Base-by-base conservation (phyloP, 805 yeast species). In the Metschnikowia gelsemii region DNA sequence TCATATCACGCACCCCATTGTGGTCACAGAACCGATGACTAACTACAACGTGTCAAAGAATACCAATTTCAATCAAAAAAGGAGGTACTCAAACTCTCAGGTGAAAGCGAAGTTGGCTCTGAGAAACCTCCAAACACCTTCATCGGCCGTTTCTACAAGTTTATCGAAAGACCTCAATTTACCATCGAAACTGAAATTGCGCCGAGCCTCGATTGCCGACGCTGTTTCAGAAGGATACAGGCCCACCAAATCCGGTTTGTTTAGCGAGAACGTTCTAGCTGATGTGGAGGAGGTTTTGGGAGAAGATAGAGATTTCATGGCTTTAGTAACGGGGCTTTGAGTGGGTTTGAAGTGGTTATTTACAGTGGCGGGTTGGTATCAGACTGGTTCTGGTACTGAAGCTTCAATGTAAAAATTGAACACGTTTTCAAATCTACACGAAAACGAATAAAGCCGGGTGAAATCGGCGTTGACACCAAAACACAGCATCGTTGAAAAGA, bases 151-250 rank as follows among this genome's bases (percentile, higher is more conserved):
- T 2, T 33, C 48, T n/a, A 16, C 39, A 9, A 41, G 45, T 30
- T 24, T 48, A 16, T 41, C 40, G 22, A 49, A 47, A 26, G 49
- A 49, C 18, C 36, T 49, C 28, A 44, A 37, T 17, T 38, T 52
- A n/a, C 52, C 61, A 2, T 54, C 68, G 5, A 68, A 64, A 48
- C 63, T 50, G 58, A 62, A 56, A 20, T 60, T 79, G 54, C 74
- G 89, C 58, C 70, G 86, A 52, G 82, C 83, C 35, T 80, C 87
- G 43, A 73, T 79, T 39, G 84, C 72, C 2, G 93, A 84, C 52
- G 90, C 93, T 3, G 83, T 82, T 7, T 76, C 80, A 8, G 91
- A 85, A 57, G 90, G 90, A 8, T 67, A 80, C 51, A 68, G 91
- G 48, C 80, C 83, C 14, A 86, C 95, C 0, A 84, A 78, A 54